Base-by-base conservation (phyloP, 2,329 filamentous ascomycete species). In the Ophiostoma montium region DNA sequence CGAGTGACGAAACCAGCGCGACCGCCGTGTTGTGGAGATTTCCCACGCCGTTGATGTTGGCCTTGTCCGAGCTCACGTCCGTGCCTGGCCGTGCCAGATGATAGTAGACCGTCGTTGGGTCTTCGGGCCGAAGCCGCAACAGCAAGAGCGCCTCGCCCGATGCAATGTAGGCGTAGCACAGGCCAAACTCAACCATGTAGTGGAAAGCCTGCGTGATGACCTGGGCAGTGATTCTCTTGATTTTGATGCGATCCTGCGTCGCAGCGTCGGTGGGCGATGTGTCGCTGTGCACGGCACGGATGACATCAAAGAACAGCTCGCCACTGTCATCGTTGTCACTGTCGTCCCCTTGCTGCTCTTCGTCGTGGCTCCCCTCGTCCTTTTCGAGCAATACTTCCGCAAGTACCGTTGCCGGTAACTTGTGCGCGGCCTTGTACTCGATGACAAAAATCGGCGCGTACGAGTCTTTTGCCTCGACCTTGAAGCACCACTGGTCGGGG, bases 171-270 rank as follows among this genome's bases (percentile, higher is more conserved):
- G 21, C 41, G 43, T 50, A 50, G 35, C 43, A 42, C 19, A 50
- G 43, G 3, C 48, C 48, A 31, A 50, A 50, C 35, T 50, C 48
- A 3, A 50, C 43, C 48, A 50, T 50, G 42, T 50, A 50, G 35
- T 50, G 48, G 30, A 50, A 50, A 3, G 48, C 42, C 21, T 50
- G 48, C 7, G 35, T 10, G 13, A 50, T 33, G n/a, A 50, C 48
- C 9, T 33, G 10, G 5, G 31, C 13, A 33, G 13, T 15, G 10
- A 33, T 10, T 15, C 5, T 16, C 12, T 10, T 16, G 16, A 16
- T 21, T 27, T 4, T 27, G 23, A 16, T 19, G 35, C 16, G n/a
- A 6, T 7, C 9, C 35, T 36, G 16, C 35, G 18, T 8, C 23
- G 23, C 8, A 3, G 18, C 11, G 18, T 21, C 36, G 12, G 10